A percentile compares a stretch with the other conserved stretches of the same genome.
These are phyloP conservation scores for Ogataea neopini DNA, from an alignment of 805 yeast genomes.

Conservation along the genomic window DNA sequence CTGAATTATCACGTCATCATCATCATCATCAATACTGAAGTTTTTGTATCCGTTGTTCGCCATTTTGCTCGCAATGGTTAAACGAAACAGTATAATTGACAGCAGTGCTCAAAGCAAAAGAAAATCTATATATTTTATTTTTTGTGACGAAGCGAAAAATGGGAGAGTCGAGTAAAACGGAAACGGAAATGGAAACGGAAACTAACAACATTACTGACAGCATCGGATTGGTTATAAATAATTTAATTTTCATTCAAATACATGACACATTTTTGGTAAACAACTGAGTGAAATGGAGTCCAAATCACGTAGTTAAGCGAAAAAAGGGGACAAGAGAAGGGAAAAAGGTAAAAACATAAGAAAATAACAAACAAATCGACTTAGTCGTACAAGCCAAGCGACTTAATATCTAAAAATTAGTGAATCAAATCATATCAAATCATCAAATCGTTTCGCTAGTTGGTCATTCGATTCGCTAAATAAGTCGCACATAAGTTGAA, in stretches of 20 bases:
- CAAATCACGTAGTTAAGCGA: neutral
- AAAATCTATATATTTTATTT: neutral
- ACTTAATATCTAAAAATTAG: neutral
- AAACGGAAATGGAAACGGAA: neutral
- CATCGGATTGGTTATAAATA: neutral
- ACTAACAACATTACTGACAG: neutral
- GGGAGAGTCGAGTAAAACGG: neutral
- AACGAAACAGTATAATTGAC: neutral
- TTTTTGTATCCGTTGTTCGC: constrained; percentile 14
- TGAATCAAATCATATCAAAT: neutral
- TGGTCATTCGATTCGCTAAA: neutral
- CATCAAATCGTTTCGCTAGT: too few species aligned
- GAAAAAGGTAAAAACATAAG: neutral
- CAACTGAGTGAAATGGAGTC: neutral
- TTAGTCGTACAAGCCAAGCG: too few species aligned
- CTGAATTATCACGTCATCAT: constrained; percentile 36
- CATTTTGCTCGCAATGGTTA: constrained; percentile 13
- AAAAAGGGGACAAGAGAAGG: neutral
- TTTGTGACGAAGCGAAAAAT: neutral
- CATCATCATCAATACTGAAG: constrained; percentile 33
- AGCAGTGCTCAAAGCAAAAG: neutral
- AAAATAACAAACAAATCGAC: too few species aligned
- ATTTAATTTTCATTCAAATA: constrained; percentile 3
- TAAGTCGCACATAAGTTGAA: neutral
- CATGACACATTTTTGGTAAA: constrained; percentile 5